Evolutionary conservation across 2,329 filamentous ascomycete species (phyloP), one percentile per base, ranked within the genome.

Genomic region (Nigrospora osmanthi): DNA sequence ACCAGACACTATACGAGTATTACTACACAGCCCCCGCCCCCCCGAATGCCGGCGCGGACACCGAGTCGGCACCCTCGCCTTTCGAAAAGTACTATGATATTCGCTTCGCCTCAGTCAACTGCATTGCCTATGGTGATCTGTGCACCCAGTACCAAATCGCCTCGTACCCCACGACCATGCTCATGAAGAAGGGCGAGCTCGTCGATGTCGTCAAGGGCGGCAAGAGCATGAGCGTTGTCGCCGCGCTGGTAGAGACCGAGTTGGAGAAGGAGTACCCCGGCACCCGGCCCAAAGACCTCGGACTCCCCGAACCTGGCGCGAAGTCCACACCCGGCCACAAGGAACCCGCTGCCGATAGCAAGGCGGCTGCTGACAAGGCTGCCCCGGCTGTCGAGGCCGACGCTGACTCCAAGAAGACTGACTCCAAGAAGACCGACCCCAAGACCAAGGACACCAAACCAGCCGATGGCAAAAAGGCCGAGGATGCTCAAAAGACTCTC

Each of bases 1-100:
- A 81, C 73, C 89, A 97, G 67, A 96, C 90, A 6, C 66, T 91
- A 13, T 95, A 97, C 73, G 93, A 98, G 69, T 96, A 83, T 66
- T 98, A 96, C 70, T 72, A 88, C 69, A 96, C 90, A 34, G 93
- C 88, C 34, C 83, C 89, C 56, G 84, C 85, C 14, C 69, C 83
- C 62, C 55, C 71, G 68, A 56, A 70, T 64, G 54, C 77, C 69
- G 67, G 76, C 68, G 55, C 72, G 62, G 51, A 79, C 67, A 68
- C 74, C 19, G 32, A 38, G 16, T 10, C 36, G 4, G 35, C 66
- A 68, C 13, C 49, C 10, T 38, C 54, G 10, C 54, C 59, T 28
- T 96, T 96, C 59, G 81, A 83, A 31, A 75, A 83, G 44, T 93
- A 82, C 63, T 97, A 97, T 67, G 81, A 91, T 65, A 91, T 95